These are phyloP conservation scores for Rutstroemia sydowiana DNA, from an alignment of 2,329 filamentous ascomycete genomes.

Conservation along the genomic window DNA sequence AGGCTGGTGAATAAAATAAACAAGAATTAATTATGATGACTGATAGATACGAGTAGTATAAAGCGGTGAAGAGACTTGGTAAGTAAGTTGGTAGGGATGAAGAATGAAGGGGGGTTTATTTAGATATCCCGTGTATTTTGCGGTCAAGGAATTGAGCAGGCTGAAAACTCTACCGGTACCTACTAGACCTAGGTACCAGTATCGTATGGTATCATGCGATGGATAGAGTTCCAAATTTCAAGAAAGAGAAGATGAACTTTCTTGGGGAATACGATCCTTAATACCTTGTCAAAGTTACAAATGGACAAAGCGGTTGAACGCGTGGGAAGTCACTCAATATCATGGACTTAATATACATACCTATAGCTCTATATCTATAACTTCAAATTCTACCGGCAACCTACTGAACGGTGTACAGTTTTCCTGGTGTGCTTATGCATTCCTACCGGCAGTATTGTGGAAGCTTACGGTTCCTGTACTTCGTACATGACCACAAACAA, in stretches of 20 bases:
- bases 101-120: not conserved
- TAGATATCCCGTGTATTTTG: not conserved
- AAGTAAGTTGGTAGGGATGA: not conserved
- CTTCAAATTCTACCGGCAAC: not conserved
- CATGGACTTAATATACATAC: too few species aligned
- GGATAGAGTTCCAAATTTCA: too few species aligned
- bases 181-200: too few species aligned
- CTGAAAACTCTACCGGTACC: too few species aligned
- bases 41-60: not conserved
- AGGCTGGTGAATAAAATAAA: slow-evolving; percentile 1
- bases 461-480: not conserved
- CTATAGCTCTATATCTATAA: not conserved
- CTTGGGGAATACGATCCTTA: not conserved
- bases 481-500: too few species aligned
- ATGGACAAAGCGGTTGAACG: not conserved
- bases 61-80: slow-evolving; percentile 3
- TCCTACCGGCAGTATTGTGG: not conserved
- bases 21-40: not conserved
- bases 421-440: not conserved
- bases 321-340: not conserved
- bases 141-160: not conserved
- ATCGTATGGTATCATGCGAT: too few species aligned
- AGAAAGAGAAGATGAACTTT: too few species aligned
- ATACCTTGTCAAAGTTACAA: not conserved
- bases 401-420: not conserved